phyloP scores from a whole-genome alignment of 2,329 filamentous ascomycete genomes.

The Fusarium paranaense region DNA sequence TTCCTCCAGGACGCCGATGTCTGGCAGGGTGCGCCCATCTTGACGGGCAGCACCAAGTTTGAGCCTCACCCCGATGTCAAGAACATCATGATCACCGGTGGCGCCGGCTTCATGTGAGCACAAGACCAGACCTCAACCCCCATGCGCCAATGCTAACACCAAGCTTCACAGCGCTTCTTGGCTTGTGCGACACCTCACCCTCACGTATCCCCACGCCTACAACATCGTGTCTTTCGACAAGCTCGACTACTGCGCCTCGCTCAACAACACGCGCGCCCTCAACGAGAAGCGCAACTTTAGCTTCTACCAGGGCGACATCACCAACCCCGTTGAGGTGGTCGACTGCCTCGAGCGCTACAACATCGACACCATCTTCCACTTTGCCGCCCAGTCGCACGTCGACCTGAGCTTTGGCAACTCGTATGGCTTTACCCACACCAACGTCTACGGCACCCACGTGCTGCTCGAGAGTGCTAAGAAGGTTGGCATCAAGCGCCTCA shows the following conservation, averaged over 20 bases:
- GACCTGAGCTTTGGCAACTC: slow-evolving; percentile 87
- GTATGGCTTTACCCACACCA: slow-evolving; percentile 83
- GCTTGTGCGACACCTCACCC: slow-evolving; percentile 81
- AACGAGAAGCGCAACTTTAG: slow-evolving; percentile 77
- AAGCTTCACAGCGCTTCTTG: slow-evolving; percentile 74
- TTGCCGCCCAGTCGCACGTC: slow-evolving; percentile 88
- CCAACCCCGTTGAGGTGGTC: slow-evolving; percentile 75
- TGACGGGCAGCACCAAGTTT: slow-evolving; percentile 77
- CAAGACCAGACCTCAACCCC: slow-evolving; percentile 1
- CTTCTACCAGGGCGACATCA: slow-evolving; percentile 85
- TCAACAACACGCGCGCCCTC: slow-evolving; percentile 81
- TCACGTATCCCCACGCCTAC: slow-evolving; percentile 80
- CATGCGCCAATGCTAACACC: slow-evolving; percentile 25
- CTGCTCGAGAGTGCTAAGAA: slow-evolving; percentile 82
- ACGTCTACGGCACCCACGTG: slow-evolving; percentile 85
- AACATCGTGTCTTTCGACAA: slow-evolving; percentile 88
- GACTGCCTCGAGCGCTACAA: slow-evolving; percentile 76
- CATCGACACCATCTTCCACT: slow-evolving; percentile 85
- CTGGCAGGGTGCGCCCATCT: slow-evolving; percentile 78
- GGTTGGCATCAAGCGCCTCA: slow-evolving; percentile 77
- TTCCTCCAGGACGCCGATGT: slow-evolving; percentile 61
- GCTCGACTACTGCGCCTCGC: slow-evolving; percentile 83
- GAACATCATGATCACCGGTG: slow-evolving; percentile 87
- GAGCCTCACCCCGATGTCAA: slow-evolving; percentile 75
- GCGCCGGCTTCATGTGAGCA: slow-evolving; percentile 85